Evolutionary conservation across 2,329 filamentous ascomycete genomes (phyloP).

Genomic region (Neoarthrinium moseri): DNA sequence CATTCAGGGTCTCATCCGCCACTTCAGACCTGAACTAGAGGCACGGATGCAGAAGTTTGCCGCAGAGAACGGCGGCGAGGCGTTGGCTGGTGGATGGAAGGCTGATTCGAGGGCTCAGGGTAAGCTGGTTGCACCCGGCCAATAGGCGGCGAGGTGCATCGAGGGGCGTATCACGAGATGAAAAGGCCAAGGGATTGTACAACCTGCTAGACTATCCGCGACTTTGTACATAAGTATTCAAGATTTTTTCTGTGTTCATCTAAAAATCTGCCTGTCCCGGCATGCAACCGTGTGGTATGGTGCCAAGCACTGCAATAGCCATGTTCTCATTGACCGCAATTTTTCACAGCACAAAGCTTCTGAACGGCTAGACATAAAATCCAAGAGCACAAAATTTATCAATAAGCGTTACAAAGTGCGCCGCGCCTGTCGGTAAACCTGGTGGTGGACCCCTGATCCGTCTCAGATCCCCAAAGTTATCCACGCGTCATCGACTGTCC

Average conservation of each 20-base stretch:
- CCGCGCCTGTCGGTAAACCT: neutral
- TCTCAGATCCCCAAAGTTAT: conserved; percentile 7
- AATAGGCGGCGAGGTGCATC: conserved; percentile 53
- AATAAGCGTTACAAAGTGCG: neutral
- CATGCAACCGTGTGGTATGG: too few species aligned
- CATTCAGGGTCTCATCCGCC: conserved; percentile 94
- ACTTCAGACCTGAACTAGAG: conserved; percentile 96
- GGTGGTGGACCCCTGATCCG: neutral
- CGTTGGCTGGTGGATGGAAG: conserved; percentile 85
- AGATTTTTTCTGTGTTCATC: conserved; percentile 6
- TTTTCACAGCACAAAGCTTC: too few species aligned
- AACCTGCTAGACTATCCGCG: conserved; percentile 13
- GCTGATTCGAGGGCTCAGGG: conserved; percentile 74
- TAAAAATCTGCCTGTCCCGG: too few species aligned
- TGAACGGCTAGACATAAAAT: too few species aligned
- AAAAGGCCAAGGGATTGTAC: conserved; percentile 9
- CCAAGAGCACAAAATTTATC: too few species aligned
- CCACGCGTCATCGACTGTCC: conserved; percentile 11
- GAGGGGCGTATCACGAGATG: conserved; percentile 13
- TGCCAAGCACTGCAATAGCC: too few species aligned
- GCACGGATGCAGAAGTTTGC: conserved; percentile 82
- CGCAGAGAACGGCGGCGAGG: conserved; percentile 67
- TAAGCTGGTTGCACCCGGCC: conserved; percentile 82
- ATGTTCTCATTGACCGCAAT: too few species aligned
- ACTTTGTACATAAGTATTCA: conserved; percentile 21